phyloP scores from a whole-genome alignment of 2,329 filamentous ascomycete species.

The Penicillium concentricum region DNA sequence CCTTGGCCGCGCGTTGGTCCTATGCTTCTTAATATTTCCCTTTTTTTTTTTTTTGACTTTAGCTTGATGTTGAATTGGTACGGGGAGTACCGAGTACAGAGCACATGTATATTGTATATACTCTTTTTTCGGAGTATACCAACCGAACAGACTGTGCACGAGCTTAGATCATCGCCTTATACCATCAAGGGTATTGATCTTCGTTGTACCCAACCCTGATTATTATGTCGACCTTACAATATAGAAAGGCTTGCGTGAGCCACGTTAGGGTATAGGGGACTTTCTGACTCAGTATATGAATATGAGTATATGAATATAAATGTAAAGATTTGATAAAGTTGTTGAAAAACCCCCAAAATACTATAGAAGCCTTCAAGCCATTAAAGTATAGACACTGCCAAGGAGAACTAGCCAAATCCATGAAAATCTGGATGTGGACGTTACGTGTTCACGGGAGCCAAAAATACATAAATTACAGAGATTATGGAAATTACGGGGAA shows the following conservation, averaged over 20 bases:
- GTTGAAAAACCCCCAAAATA: not conserved
- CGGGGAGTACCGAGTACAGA: not conserved
- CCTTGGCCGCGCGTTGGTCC: conserved; percentile 7
- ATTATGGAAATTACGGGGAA: conserved; percentile 20
- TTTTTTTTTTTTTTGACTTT: not conserved
- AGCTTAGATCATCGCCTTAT: conserved; percentile 3
- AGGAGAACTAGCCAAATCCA: conserved; percentile 5
- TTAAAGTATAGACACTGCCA: conserved; percentile 3
- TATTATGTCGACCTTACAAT: not conserved
- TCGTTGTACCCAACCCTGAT: not conserved
- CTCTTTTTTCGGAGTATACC: not conserved
- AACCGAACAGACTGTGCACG: not conserved
- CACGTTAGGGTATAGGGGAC: not conserved
- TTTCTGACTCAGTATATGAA: not conserved
- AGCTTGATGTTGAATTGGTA: not conserved
- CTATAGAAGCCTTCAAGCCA: conserved; percentile 7
- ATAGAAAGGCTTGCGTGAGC: not conserved
- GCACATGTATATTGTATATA: not conserved
- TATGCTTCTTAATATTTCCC: not conserved
- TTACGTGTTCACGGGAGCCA: conserved; percentile 20
- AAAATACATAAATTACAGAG: conserved; percentile 4
- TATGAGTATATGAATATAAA: not conserved
- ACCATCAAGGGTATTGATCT: not conserved
- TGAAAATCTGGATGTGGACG: conserved; percentile 3
- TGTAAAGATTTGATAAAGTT: no score